These are phyloP conservation scores for Lachancea mirantina DNA, from an alignment of 805 yeast species.

Conservation along the genomic window DNA sequence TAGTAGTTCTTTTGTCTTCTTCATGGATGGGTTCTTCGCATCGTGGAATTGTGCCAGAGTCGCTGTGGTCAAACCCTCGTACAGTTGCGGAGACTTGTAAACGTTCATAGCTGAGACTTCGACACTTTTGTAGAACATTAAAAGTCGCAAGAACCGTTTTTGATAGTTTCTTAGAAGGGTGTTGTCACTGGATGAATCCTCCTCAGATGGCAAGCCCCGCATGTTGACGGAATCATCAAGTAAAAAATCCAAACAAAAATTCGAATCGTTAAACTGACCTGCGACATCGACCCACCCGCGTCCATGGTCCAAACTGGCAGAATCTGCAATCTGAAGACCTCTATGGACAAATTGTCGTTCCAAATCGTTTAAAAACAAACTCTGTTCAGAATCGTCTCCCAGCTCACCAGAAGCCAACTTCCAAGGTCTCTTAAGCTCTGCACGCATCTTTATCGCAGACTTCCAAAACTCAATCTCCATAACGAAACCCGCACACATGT, in stretches of 20 bases:
- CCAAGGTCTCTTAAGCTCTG: conserved; percentile 32
- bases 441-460: conserved; percentile 20
- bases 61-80: background rate
- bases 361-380: too few species aligned
- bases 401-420: conserved; percentile 15
- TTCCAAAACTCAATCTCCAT: conserved; percentile 36
- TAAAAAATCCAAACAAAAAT: conserved; percentile 1
- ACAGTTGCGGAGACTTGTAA: conserved; percentile 1
- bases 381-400: too few species aligned
- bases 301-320: conserved; percentile 8
- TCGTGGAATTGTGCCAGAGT: background rate
- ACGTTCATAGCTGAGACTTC: conserved; percentile 6
- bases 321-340: conserved; percentile 17
- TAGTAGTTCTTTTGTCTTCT: conserved; percentile 1
- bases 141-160: conserved; percentile 1
- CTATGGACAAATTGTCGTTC: conserved; percentile 14
- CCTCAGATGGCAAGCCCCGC: conserved; percentile 50
- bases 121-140: conserved; percentile 1
- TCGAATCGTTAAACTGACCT: background rate
- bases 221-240: conserved; percentile 59
- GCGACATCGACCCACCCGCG: conserved; percentile 52
- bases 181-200: background rate
- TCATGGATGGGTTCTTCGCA: conserved; percentile 1
- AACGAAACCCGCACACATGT: conserved; percentile 18
- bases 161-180: conserved; percentile 3